Base-by-base conservation (phyloP, 2,329 filamentous ascomycete species). In the Aspergillus bombycis region DNA sequence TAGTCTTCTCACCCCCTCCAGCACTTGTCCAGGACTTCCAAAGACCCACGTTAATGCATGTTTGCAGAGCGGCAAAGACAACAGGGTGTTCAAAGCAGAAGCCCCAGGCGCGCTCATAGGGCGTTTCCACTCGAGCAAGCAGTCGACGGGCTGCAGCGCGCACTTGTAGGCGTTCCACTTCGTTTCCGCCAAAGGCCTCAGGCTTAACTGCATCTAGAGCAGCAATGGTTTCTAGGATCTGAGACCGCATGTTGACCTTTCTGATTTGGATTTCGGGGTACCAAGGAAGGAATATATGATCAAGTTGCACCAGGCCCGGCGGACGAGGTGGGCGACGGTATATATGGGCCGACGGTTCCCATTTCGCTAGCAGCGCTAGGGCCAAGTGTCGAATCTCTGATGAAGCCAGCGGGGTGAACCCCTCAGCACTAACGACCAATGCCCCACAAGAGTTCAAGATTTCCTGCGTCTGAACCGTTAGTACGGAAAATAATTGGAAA, bases 21-120 rank as follows among this genome's bases (percentile, higher is more conserved):
- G 54, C 56, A n/a, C 19, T 57, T 21, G 70, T 70, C 75, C 75
- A 77, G 26, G 68, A 61, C 45, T 68, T 71, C 74, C 74, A 77
- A 19, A 77, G 68, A 4, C 69, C 72, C 10, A 77, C 38, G 48
- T 77, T 71, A 14, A 75, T 73, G 36, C 70, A 70, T 19, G 69
- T 71, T 58, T 77, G 70, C 16, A 77, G 64, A 26, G 70, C 72
- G 0, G 74, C 70, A 56, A 72, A 72, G 10, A 76, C 67, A 7
- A 73, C 69, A 5, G 75, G 72, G 14, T 69, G 65, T 34, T 76
- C 73, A n/a, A 72, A 72, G 50, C 68, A 70, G 62, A 76, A 71
- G 10, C 69, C 70, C 74, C 71, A 75, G 2, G 70, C 71, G 23
- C 73, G 72, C 58, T 77, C 75, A 60, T 74, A 75, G 1, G 75